Base-by-base conservation (phyloP, 2,329 filamentous ascomycete genomes). In the Albifimbria verrucaria region DNA sequence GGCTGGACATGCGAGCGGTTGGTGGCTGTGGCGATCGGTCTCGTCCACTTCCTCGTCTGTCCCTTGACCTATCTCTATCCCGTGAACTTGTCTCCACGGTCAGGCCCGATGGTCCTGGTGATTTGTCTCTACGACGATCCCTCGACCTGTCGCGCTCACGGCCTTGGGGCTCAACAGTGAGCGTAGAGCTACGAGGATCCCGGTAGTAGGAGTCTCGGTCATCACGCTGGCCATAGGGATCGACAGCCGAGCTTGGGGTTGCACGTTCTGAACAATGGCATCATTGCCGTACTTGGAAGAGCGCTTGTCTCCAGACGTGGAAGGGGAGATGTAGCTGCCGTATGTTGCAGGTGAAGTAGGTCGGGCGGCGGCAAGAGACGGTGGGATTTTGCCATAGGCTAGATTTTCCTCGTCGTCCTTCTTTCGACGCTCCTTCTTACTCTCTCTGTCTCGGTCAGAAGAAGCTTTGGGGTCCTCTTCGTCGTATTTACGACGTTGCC, bases 11-110 rank as follows among this genome's bases (percentile, higher is more conserved):
- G 57, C 75, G 77, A 22, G 66, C 65, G 17, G 71, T 71, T 2
- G 78, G 77, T 3, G 80, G 80, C 57, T 72, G 69, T 0, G 79
- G 77, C 4, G 79, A 81, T 46, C 63, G 67, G 49, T 75, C 75
- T 36, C 75, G 68, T 50, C 64, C 64, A 56, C 68, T 63, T 49
- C 65, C 63, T 10, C 71, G 71, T 48, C 68, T 66, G 52, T 68
- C 67, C 57, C 57, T 58, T 1, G 64, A 66, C 11, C 59, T 55
- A 22, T 63, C 61, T 32, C 57, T 54, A 9, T 56, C 55, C 32
- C 54, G 55, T 17, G 52, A 49, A 23, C 50, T 56, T 2, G 59
- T 26, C 20, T 60, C 62, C 7, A 62, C 63, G 4, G 52, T 57
- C n/a, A 67, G 51, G 3, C 46, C 44, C 5, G 55, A 52, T 9